phyloP scores from a whole-genome alignment of 2,329 filamentous ascomycete genomes.

The Blastomyces emzantsi region DNA sequence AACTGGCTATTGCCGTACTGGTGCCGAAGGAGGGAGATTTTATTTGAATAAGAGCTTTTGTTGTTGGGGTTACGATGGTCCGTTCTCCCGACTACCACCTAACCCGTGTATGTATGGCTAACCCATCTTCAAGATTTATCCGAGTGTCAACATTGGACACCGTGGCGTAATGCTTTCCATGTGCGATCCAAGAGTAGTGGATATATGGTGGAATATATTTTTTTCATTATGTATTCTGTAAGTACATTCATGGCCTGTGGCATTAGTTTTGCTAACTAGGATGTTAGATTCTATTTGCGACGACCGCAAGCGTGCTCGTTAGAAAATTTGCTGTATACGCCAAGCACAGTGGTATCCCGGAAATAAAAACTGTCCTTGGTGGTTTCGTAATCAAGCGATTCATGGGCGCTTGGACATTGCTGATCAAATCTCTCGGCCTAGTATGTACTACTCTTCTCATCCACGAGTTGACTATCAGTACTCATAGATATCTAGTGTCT shows the following conservation, averaged over 20 bases:
- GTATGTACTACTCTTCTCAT: conserved; percentile 7
- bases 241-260: conserved; percentile 23
- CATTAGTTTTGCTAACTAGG: conserved; percentile 9
- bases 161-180: conserved; percentile 70
- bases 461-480: not conserved
- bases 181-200: conserved; percentile 56
- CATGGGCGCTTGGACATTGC: conserved; percentile 77
- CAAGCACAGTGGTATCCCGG: conserved; percentile 96
- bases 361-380: conserved; percentile 98
- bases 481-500: conserved; percentile 47
- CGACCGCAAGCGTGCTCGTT: conserved; percentile 72
- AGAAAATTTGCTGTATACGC: conserved; percentile 91
- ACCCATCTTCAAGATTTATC: conserved; percentile 47
- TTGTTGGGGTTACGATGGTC: conserved; percentile 76
- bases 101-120: conserved; percentile 6
- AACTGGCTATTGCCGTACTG: conserved; percentile 71
- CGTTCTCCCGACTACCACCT: conserved; percentile 14
- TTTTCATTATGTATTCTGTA: conserved; percentile 80
- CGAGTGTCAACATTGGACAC: conserved; percentile 77
- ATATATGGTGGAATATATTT: conserved; percentile 78
- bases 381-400: conserved; percentile 99
- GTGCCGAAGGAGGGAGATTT: conserved; percentile 71
- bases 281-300: conserved; percentile 59
- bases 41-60: conserved; percentile 90
- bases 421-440: conserved; percentile 88